phyloP scores from a whole-genome alignment of 768 basidiomycete species.

The Trametes gibbosa region DNA sequence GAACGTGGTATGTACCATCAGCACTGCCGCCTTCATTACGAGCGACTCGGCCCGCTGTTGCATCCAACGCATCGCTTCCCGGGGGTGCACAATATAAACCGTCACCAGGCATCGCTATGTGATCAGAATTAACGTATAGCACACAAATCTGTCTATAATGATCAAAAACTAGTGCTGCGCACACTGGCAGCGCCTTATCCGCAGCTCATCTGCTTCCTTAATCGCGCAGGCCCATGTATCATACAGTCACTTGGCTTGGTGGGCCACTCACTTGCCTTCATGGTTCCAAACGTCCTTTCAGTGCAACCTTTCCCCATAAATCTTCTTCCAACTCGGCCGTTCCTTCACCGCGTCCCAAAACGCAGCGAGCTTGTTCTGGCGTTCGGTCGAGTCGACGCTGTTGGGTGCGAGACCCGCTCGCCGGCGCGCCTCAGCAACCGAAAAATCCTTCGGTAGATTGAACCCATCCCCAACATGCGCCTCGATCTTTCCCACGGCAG shows the following conservation, averaged over 20 bases:
- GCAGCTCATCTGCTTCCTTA: neutral
- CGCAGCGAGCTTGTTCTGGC: constrained; percentile 52
- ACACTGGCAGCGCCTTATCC: neutral
- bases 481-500: constrained; percentile 51
- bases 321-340: constrained; percentile 69
- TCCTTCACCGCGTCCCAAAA: constrained; percentile 73
- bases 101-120: neutral
- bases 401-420: constrained; percentile 27
- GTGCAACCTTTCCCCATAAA: constrained; percentile 51
- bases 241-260: constrained; percentile 2
- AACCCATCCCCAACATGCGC: constrained; percentile 47
- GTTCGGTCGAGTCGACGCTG: constrained; percentile 29
- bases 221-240: neutral
- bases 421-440: constrained; percentile 32
- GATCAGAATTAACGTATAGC: neutral
- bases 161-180: neutral
- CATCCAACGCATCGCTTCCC: too few relatives aligned
- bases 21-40: too few relatives aligned
- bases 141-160: neutral
- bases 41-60: too few relatives aligned
- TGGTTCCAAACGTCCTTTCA: constrained; percentile 22
- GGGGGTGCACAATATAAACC: too few relatives aligned
- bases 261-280: neutral
- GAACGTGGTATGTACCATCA: too few relatives aligned
- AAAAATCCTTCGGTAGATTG: constrained; percentile 42